A percentile compares a stretch with the other conserved stretches of the same genome.
Conservation (phyloP, 306 rosid genomes). For the Vicia faba region DNA sequence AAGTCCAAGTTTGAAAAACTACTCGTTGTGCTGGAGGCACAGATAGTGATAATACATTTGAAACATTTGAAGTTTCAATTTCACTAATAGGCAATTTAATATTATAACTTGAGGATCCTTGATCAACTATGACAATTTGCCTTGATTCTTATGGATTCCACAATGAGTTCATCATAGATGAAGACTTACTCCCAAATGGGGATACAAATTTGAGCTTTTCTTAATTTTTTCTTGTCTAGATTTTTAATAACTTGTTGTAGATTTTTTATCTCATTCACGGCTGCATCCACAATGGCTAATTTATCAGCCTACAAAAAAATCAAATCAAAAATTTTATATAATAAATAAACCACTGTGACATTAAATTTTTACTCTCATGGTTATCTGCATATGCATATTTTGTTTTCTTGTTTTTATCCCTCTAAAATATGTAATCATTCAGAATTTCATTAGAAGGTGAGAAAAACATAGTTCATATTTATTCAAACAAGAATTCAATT, state of each 20-base stretch:
- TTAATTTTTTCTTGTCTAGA: constrained; percentile 53
- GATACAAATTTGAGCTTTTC: constrained; percentile 44
- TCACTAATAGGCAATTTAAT: background rate
- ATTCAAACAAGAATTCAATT: too few relatives aligned
- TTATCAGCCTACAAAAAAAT: too few relatives aligned
- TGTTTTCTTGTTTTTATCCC: too few relatives aligned
- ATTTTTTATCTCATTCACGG: constrained; percentile 54
- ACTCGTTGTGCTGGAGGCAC: constrained; percentile 3
- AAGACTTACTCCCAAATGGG: constrained; percentile 4
- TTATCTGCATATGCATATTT: too few relatives aligned
- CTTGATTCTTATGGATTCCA: constrained; percentile 33
- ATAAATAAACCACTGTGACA: too few relatives aligned
- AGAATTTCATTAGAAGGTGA: too few relatives aligned
- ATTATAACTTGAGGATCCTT: constrained; percentile 18
- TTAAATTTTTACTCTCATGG: too few relatives aligned
- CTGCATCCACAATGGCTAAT: constrained; percentile 45
- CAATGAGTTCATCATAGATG: constrained; percentile 14
- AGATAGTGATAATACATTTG: too few relatives aligned
- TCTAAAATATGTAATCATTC: too few relatives aligned
- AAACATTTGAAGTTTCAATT: background rate
- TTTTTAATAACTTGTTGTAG: constrained; percentile 40
- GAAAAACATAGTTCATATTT: too few relatives aligned
- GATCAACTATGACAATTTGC: constrained; percentile 45
- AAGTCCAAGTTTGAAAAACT: constrained; percentile 54
- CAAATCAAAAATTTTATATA: too few relatives aligned